These are phyloP conservation scores for Circinella minor DNA, from an alignment of 371 early-diverging fungal species.

Conservation along the genomic window DNA sequence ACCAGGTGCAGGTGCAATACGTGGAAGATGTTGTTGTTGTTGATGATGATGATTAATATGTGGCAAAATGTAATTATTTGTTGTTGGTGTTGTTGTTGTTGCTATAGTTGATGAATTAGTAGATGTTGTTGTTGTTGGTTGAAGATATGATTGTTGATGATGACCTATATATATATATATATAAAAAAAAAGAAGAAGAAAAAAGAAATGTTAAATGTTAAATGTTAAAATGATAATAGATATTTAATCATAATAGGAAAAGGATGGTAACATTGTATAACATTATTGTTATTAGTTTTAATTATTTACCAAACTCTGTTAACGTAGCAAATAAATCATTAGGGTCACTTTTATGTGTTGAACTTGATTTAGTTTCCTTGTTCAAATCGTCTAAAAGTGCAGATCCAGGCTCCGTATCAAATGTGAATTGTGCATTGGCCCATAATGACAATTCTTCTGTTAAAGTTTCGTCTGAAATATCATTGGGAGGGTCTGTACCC, in stretches of 20 bases:
- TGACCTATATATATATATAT: slow-evolving; percentile 4
- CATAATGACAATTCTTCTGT: slow-evolving; percentile 58
- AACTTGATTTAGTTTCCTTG: slow-evolving; percentile 13
- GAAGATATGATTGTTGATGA: slow-evolving; percentile 5
- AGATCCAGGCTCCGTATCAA: slow-evolving; percentile 58
- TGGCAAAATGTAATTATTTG: slow-evolving; percentile 3
- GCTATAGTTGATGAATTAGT: slow-evolving; percentile 3
- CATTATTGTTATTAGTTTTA: neutral
- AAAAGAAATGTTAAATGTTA: too few relatives aligned
- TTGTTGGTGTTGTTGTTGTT: slow-evolving; percentile 15
- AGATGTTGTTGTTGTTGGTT: slow-evolving; percentile 1
- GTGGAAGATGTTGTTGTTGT: slow-evolving; percentile 26
- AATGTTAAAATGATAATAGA: too few relatives aligned
- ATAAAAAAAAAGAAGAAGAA: neutral
- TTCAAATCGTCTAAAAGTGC: slow-evolving; percentile 38
- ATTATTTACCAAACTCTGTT: slow-evolving; percentile 15
- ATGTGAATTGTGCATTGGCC: slow-evolving; percentile 77
- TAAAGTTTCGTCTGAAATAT: slow-evolving; percentile 42
- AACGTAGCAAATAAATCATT: slow-evolving; percentile 17
- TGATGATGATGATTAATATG: slow-evolving; percentile 6
- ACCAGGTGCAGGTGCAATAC: slow-evolving; percentile 42
- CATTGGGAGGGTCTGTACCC: slow-evolving; percentile 39
- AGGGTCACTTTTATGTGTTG: neutral
- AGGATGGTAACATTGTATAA: too few relatives aligned
- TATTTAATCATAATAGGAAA: too few relatives aligned